Conservation (phyloP, 2,329 filamentous ascomycete genomes). For the Aspergillus oerlinghausenensis region DNA sequence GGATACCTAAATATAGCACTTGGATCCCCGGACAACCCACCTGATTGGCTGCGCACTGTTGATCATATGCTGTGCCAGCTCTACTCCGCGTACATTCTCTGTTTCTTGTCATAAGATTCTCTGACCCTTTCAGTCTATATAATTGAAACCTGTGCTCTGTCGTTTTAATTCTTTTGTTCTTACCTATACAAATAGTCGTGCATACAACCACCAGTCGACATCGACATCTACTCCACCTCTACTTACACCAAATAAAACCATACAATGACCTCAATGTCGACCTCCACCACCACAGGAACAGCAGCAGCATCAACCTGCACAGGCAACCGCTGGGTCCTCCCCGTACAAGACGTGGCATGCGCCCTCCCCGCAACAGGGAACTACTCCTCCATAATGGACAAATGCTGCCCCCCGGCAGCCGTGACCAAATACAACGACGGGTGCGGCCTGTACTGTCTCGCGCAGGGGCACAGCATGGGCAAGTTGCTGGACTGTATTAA, state of each 20-base stretch:
- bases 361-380: constrained; percentile 39
- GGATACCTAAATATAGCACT: too few species aligned
- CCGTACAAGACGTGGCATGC: constrained; percentile 44
- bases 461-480: constrained; percentile 35
- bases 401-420: constrained; percentile 45
- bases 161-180: background rate
- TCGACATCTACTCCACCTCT: too few species aligned
- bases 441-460: constrained; percentile 51
- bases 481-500: constrained; percentile 39
- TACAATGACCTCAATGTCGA: too few species aligned
- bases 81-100: background rate
- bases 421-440: constrained; percentile 45
- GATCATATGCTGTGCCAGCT: background rate
- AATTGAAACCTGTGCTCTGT: background rate
- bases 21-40: background rate
- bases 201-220: too few species aligned
- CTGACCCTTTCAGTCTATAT: too few species aligned
- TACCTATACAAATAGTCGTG: too few species aligned
- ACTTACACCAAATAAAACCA: too few species aligned
- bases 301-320: constrained; percentile 11
- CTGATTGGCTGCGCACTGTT: background rate
- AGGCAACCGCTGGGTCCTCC: constrained; percentile 40
- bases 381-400: constrained; percentile 40
- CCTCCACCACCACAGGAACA: too few species aligned
- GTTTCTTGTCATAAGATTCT: background rate